These are phyloP conservation scores for Geranium rotundifolium DNA, from an alignment of 345 rosid genomes.

Conservation along the genomic window DNA sequence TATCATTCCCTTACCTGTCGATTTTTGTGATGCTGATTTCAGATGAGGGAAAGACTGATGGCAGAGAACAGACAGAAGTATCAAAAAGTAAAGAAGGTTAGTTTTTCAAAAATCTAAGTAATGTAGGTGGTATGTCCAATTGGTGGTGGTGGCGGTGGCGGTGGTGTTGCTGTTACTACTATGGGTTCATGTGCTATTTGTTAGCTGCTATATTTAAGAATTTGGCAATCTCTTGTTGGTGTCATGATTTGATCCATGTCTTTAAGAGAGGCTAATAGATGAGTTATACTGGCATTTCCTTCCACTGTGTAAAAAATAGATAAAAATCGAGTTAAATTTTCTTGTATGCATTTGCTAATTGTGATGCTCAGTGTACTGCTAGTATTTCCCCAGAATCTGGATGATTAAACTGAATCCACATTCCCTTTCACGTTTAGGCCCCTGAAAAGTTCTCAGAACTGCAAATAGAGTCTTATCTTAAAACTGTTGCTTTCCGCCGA, in stretches of 20 bases:
- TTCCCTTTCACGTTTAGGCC: conserved; percentile 35
- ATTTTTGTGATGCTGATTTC: conserved; percentile 9
- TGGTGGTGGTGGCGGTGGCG: too few species aligned
- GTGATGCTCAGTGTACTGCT: not conserved
- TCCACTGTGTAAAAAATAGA: not conserved
- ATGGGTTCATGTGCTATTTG: not conserved
- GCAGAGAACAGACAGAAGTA: conserved; percentile 92
- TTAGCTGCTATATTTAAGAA: not conserved
- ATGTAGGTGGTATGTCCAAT: too few species aligned
- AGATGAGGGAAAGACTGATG: conserved; percentile 97
- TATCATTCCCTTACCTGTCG: not conserved
- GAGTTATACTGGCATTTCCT: not conserved
- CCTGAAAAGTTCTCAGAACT: conserved; percentile 87
- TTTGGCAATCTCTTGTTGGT: not conserved
- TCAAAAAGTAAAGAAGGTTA: conserved; percentile 92
- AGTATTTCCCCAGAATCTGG: not conserved
- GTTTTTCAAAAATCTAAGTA: conserved; percentile 2
- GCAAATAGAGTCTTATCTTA: conserved; percentile 90
- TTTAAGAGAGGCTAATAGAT: too few species aligned
- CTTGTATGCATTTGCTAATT: not conserved
- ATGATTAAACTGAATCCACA: not conserved
- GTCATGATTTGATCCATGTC: not conserved
- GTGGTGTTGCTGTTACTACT: not conserved
- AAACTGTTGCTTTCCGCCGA: conserved; percentile 89
- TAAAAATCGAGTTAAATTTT: too few species aligned